Percentiles rank a stretch among this genome's conserved stretches.
phyloP scores from a whole-genome alignment of 129 eudicot species.

The Ambrosia trifida region DNA sequence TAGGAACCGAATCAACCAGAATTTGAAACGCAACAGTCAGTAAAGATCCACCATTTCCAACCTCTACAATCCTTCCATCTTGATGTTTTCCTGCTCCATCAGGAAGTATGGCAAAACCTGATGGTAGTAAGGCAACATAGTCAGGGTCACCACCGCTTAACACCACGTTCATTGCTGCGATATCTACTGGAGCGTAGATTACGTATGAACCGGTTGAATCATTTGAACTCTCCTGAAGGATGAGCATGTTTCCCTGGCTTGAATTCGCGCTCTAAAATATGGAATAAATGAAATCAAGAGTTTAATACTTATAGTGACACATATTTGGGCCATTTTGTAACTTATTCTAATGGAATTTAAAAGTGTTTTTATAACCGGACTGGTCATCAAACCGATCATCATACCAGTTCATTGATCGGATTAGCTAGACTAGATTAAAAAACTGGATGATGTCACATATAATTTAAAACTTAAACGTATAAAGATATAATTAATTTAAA shows the following conservation, averaged over 20 bases:
- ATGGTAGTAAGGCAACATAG: constrained; percentile 59
- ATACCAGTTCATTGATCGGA: no score
- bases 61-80: constrained; percentile 38
- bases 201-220: constrained; percentile 65
- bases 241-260: constrained; percentile 61
- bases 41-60: constrained; percentile 58
- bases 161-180: constrained; percentile 51
- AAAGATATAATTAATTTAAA: no score
- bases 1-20: constrained; percentile 57
- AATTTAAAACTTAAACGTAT: no score
- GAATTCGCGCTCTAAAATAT: constrained; percentile 47
- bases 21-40: constrained; percentile 70
- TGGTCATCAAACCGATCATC: no score
- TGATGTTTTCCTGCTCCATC: constrained; percentile 46
- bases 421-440: no score
- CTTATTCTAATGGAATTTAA: not conserved
- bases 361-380: no score
- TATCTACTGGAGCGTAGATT: constrained; percentile 79
- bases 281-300: not conserved
- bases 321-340: not conserved
- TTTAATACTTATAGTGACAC: not conserved
- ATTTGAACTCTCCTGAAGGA: constrained; percentile 60
- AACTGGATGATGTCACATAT: no score
- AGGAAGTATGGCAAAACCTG: constrained; percentile 76
- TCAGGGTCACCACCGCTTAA: constrained; percentile 65